These are phyloP conservation scores for Aspergillus sp. DNA, from an alignment of 2,329 filamentous ascomycete genomes.

Conservation along the genomic window DNA sequence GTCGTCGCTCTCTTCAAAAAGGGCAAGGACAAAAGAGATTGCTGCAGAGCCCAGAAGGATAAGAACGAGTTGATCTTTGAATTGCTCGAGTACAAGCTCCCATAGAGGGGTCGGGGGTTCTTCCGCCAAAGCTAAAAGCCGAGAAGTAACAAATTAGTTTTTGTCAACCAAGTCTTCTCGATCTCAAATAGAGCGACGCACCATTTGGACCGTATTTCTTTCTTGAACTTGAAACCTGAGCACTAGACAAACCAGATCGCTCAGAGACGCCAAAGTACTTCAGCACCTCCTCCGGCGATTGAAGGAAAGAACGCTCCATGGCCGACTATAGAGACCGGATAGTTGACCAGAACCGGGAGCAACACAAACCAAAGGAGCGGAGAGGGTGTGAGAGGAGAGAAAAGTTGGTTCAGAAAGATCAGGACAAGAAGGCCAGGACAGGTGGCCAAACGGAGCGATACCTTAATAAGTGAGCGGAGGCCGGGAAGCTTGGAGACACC, in stretches of 20 bases:
- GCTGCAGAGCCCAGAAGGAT: slow-evolving; percentile 92
- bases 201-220: slow-evolving; percentile 60
- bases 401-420: slow-evolving; percentile 19
- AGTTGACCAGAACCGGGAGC: slow-evolving; percentile 19
- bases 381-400: slow-evolving; percentile 17
- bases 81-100: slow-evolving; percentile 96
- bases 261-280: slow-evolving; percentile 58
- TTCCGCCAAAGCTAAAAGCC: slow-evolving; percentile 68
- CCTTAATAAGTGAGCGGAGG: slow-evolving; percentile 14
- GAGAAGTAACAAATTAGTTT: slow-evolving; percentile 24
- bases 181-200: slow-evolving; percentile 36
- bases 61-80: slow-evolving; percentile 97
- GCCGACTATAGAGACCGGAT: slow-evolving; percentile 19
- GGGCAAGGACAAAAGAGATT: slow-evolving; percentile 88
- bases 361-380: slow-evolving; percentile 22
- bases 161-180: slow-evolving; percentile 5
- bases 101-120: slow-evolving; percentile 95
- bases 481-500: slow-evolving; percentile 14
- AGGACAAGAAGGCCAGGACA: slow-evolving; percentile 35
- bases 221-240: slow-evolving; percentile 52
- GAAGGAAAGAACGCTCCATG: slow-evolving; percentile 20
- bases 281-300: slow-evolving; percentile 54
- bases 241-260: slow-evolving; percentile 54
- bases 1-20: slow-evolving; percentile 90
- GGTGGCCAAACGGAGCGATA: slow-evolving; percentile 28